These are phyloP conservation scores for Globisporangium middletonii DNA, from an alignment of 352 stramenopile genomes.

Conservation along the genomic window DNA sequence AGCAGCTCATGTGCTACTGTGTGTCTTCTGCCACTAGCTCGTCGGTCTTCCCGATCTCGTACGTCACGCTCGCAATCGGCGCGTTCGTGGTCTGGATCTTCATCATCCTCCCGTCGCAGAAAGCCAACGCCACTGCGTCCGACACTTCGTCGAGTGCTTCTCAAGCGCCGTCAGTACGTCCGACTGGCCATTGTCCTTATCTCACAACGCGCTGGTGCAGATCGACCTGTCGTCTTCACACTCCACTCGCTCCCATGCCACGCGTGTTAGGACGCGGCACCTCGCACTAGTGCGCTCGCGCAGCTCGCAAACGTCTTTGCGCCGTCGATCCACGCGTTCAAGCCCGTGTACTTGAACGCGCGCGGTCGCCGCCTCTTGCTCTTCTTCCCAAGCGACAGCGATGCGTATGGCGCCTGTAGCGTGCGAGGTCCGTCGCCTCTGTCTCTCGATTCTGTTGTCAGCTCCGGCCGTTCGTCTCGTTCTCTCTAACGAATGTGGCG, in stretches of 20 bases:
- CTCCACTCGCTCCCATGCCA: background rate
- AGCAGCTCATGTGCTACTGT: background rate
- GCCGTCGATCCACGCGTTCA: constrained; percentile 63
- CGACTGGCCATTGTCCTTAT: too few relatives aligned
- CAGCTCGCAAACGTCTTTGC: constrained; percentile 65
- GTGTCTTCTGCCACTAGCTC: constrained; percentile 10
- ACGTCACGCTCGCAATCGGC: constrained; percentile 29
- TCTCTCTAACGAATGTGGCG: background rate
- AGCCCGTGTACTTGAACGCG: constrained; percentile 54
- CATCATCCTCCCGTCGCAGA: constrained; percentile 29
- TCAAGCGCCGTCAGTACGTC: background rate
- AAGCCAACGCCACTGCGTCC: background rate
- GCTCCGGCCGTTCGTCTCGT: background rate
- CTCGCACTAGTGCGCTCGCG: constrained; percentile 25
- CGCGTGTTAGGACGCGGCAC: constrained; percentile 6
- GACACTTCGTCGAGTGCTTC: background rate
- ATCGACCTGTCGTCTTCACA: too few relatives aligned
- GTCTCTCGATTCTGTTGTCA: background rate
- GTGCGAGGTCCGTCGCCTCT: constrained; percentile 33
- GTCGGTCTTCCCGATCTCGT: constrained; percentile 44
- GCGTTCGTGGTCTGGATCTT: constrained; percentile 38
- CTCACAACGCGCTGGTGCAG: too few relatives aligned
- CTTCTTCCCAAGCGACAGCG: constrained; percentile 49
- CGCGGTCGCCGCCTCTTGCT: constrained; percentile 50
- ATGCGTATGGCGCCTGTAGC: constrained; percentile 32